phyloP scores from a whole-genome alignment of 768 basidiomycete genomes.

The Suillus sp. region DNA sequence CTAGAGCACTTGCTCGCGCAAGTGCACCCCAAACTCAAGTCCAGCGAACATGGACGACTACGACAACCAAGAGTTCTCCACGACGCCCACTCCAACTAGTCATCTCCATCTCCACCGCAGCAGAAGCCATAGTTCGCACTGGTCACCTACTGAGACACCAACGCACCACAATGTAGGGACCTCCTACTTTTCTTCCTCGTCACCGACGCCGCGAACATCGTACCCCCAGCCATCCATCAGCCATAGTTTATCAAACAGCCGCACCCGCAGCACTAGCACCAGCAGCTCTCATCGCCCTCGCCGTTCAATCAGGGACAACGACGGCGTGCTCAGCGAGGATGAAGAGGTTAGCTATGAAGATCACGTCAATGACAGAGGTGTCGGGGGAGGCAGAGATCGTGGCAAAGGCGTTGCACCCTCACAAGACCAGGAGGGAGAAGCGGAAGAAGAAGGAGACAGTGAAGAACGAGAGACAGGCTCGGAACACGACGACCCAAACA shows the following conservation, averaged over 20 bases:
- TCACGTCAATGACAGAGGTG: constrained; percentile 33
- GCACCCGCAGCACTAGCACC: constrained; percentile 62
- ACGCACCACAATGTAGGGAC: constrained; percentile 69
- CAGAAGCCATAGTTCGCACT: constrained; percentile 57
- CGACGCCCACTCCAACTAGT: constrained; percentile 48
- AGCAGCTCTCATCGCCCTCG: constrained; percentile 56
- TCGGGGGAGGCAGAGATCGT: constrained; percentile 28
- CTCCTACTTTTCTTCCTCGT: constrained; percentile 57
- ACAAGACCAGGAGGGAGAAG: constrained; percentile 38
- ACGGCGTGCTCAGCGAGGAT: constrained; percentile 50
- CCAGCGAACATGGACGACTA: constrained; percentile 33
- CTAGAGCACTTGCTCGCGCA: not conserved
- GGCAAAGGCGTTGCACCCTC: constrained; percentile 48
- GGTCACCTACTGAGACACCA: constrained; percentile 59
- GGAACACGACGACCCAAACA: constrained; percentile 11
- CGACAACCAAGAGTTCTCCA: constrained; percentile 35
- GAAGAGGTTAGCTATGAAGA: constrained; percentile 42
- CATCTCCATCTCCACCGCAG: constrained; percentile 40
- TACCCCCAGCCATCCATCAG: constrained; percentile 44
- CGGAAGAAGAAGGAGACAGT: constrained; percentile 42
- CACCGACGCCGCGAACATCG: constrained; percentile 50
- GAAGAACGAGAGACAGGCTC: constrained; percentile 25
- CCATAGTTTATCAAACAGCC: constrained; percentile 50
- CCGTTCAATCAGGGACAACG: constrained; percentile 49
- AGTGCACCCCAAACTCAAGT: not conserved